Percentiles rank a stretch among this genome's conserved stretches.
These are phyloP conservation scores for Colletotrichum sansevieriae DNA, from an alignment of 2,329 filamentous ascomycete species.

Conservation along the genomic window DNA sequence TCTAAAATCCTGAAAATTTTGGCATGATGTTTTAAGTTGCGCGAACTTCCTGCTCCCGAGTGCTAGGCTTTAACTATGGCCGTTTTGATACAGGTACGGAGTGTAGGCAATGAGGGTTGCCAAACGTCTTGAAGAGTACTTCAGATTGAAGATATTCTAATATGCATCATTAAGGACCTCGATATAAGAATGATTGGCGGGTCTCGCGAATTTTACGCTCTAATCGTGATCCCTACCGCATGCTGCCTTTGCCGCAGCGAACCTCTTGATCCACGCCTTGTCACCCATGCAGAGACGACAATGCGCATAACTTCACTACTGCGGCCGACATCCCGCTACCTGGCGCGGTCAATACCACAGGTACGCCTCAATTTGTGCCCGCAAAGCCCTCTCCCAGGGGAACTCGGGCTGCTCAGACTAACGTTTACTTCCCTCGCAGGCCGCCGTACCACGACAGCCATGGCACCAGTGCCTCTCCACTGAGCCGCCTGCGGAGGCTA, in stretches of 20 bases:
- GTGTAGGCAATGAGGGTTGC: too few species aligned
- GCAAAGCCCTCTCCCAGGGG: background rate
- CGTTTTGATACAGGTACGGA: too few species aligned
- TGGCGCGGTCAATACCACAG: conserved; percentile 13
- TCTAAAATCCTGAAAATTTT: too few species aligned
- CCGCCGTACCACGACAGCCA: conserved; percentile 13
- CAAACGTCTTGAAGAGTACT: too few species aligned
- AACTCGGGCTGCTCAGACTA: conserved; percentile 3
- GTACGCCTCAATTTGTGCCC: background rate
- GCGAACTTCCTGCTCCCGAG: too few species aligned
- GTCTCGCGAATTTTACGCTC: conserved; percentile 14
- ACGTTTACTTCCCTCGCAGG: conserved; percentile 13
- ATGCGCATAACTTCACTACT: conserved; percentile 35
- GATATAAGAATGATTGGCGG: conserved; percentile 4
- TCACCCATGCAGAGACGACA: conserved; percentile 15
- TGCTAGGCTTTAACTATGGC: too few species aligned
- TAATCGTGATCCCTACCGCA: background rate
- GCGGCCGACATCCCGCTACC: conserved; percentile 17
- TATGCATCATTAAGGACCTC: background rate
- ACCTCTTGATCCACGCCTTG: background rate
- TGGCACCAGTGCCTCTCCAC: conserved; percentile 24
- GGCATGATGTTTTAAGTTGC: too few species aligned
- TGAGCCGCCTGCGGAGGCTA: background rate
- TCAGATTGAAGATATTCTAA: too few species aligned
- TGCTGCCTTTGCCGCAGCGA: too few species aligned